phyloP scores from a whole-genome alignment of 257 asterid species.

The Ajuga chamaepitys region DNA sequence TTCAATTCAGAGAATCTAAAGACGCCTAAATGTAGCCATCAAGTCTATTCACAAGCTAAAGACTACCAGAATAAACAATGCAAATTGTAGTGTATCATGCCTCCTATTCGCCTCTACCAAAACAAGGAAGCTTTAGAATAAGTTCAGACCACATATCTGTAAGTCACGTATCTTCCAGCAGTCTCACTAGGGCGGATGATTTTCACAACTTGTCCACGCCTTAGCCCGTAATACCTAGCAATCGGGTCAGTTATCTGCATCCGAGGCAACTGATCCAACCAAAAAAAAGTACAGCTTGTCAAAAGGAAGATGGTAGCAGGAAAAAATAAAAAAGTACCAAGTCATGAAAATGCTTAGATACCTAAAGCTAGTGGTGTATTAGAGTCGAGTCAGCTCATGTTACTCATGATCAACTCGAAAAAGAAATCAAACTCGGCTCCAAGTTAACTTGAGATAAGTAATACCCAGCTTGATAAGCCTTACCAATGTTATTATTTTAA shows the following conservation, averaged over 20 bases:
- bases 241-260: constrained; percentile 72
- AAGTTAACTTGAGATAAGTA: too few species aligned
- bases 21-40: neutral
- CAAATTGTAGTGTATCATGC: neutral
- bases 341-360: neutral
- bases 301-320: too few species aligned
- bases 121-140: neutral
- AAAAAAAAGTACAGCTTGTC: neutral
- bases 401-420: too few species aligned
- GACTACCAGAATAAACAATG: neutral
- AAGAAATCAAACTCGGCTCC: too few species aligned
- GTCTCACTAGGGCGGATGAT: constrained; percentile 89
- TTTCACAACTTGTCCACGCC: constrained; percentile 76
- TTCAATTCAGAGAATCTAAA: neutral
- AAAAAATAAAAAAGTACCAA: neutral
- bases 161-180: constrained; percentile 78
- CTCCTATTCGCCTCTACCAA: neutral
- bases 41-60: neutral
- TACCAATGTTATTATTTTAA: too few species aligned
- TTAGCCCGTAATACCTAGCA: constrained; percentile 73
- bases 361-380: neutral
- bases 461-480: too few species aligned
- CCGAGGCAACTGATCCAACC: constrained; percentile 56
- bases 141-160: constrained; percentile 58
- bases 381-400: too few species aligned